Evolutionary conservation across 106 monocot genomes (phyloP).

Genomic region (Acorus gramineus): DNA sequence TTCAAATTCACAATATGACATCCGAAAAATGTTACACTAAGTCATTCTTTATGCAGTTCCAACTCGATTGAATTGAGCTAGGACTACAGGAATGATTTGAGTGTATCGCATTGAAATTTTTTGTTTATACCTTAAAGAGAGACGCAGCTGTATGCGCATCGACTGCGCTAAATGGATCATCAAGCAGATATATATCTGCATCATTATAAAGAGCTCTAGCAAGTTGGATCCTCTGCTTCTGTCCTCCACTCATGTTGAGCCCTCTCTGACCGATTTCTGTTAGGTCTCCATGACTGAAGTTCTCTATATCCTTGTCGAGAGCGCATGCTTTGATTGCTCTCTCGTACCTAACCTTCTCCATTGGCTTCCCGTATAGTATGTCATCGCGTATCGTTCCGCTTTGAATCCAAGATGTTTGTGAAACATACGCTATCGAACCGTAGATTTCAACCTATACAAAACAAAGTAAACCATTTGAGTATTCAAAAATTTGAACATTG

Average conservation of each 20-base stretch:
- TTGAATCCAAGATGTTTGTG: constrained; percentile 83
- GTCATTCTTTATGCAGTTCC: too few species aligned
- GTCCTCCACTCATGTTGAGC: constrained; percentile 90
- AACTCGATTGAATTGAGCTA: too few species aligned
- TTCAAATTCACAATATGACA: background rate
- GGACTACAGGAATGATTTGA: too few species aligned
- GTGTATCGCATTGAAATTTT: background rate
- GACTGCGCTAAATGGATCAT: constrained; percentile 94
- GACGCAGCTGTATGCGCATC: constrained; percentile 81
- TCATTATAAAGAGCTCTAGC: constrained; percentile 84
- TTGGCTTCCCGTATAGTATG: constrained; percentile 64
- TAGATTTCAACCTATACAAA: constrained; percentile 42
- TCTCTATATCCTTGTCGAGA: constrained; percentile 69
- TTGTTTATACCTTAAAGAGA: constrained; percentile 57
- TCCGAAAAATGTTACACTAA: background rate
- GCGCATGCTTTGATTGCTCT: constrained; percentile 57
- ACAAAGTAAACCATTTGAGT: background rate
- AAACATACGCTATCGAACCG: constrained; percentile 71
- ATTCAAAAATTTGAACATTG: background rate
- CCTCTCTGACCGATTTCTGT: constrained; percentile 97
- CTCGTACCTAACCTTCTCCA: constrained; percentile 50
- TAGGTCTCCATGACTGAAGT: constrained; percentile 62
- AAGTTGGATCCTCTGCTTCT: constrained; percentile 89
- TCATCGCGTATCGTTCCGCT: constrained; percentile 72
- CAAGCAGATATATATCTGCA: constrained; percentile 75